Conservation (phyloP, 805 yeast species). For the Jamesozyma spencerorum region DNA sequence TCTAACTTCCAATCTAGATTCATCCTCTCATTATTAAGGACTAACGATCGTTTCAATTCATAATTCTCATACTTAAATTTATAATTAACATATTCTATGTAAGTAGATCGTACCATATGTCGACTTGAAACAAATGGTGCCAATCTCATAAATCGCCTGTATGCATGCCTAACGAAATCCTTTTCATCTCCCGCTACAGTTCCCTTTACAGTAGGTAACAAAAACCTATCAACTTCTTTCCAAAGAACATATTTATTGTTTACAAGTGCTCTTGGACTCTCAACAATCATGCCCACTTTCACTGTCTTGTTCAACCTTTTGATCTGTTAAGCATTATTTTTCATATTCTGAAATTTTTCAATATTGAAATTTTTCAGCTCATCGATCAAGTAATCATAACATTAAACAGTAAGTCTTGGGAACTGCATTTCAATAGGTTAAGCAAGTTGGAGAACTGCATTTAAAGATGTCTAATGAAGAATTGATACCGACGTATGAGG, state of each 20-base stretch:
- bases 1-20: slow-evolving; percentile 2
- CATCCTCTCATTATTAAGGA: slow-evolving; percentile 4
- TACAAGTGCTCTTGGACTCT: neutral
- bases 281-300: neutral
- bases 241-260: neutral
- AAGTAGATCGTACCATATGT: slow-evolving; percentile 20
- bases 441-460: too few species aligned
- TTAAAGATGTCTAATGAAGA: neutral
- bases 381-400: neutral
- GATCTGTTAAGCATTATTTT: too few species aligned
- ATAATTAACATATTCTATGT: slow-evolving; percentile 21
- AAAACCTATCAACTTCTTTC: neutral
- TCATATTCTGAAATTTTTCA: too few species aligned
- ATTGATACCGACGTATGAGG: slow-evolving; percentile 6
- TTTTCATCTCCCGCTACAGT: neutral
- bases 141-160: slow-evolving; percentile 24
- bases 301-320: too few species aligned
- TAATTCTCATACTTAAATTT: slow-evolving; percentile 25
- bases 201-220: neutral
- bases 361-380: neutral
- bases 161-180: slow-evolving; percentile 7
- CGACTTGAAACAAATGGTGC: slow-evolving; percentile 21
- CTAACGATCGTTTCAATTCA: slow-evolving; percentile 12
- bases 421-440: neutral
- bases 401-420: neutral